Conservation (phyloP, 805 yeast genomes). For the Yamadazyma laniorum region DNA sequence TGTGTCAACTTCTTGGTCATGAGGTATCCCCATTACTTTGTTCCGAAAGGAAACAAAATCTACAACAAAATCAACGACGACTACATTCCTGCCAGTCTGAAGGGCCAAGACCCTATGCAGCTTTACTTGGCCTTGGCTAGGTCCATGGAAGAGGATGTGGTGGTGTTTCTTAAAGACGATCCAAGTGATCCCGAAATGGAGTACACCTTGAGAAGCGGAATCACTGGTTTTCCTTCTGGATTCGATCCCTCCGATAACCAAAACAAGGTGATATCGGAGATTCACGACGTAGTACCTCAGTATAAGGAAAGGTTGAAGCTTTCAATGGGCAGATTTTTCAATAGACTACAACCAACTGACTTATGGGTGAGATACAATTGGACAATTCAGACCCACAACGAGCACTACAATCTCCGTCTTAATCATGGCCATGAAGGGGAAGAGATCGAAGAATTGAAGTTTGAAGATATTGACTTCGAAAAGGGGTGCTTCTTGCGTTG, state of each 20-base stretch:
- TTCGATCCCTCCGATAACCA: constrained; percentile 60
- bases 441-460: constrained; percentile 17
- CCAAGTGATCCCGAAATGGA: constrained; percentile 46
- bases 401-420: constrained; percentile 25
- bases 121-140: constrained; percentile 26
- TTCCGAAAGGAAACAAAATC: constrained; percentile 22
- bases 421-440: constrained; percentile 36
- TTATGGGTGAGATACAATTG: constrained; percentile 67
- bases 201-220: constrained; percentile 55
- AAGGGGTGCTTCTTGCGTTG: constrained; percentile 32
- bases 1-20: constrained; percentile 37
- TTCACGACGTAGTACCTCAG: constrained; percentile 74
- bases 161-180: constrained; percentile 48
- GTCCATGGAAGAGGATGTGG: constrained; percentile 61
- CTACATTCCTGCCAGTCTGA: constrained; percentile 29
- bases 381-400: constrained; percentile 62
- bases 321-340: constrained; percentile 69
- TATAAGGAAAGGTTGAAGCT: constrained; percentile 53
- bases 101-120: constrained; percentile 16
- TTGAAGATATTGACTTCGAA: constrained; percentile 34
- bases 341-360: constrained; percentile 50
- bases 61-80: constrained; percentile 43
- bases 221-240: constrained; percentile 68
- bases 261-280: constrained; percentile 52
- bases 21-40: constrained; percentile 56